Conservation (phyloP, 2,329 filamentous ascomycete genomes). For the Pseudogymnoascus sp. region DNA sequence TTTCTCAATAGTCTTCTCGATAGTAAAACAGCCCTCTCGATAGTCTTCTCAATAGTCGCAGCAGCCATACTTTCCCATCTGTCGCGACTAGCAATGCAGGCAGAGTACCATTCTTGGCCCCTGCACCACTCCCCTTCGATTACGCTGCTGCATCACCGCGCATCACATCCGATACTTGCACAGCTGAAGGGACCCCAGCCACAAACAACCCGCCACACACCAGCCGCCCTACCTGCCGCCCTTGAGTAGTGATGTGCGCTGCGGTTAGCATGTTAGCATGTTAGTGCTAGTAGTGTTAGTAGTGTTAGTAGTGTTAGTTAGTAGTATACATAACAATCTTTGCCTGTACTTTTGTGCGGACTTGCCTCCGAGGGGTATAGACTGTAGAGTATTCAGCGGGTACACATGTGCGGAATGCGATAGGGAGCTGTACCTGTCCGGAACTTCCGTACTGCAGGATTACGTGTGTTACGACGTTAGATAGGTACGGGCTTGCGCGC, state of each 20-base stretch:
- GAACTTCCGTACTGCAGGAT: neutral
- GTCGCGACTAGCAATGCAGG: too few relatives aligned
- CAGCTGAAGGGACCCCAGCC: neutral
- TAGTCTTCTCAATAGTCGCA: too few relatives aligned
- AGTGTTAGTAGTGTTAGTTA: too few relatives aligned
- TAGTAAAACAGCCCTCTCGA: too few relatives aligned
- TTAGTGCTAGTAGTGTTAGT: too few relatives aligned
- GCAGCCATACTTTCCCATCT: too few relatives aligned
- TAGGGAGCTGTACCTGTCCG: neutral
- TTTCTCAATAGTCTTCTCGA: too few relatives aligned
- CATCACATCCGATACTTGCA: neutral
- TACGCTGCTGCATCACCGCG: neutral
- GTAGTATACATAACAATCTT: neutral
- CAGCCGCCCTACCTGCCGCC: neutral
- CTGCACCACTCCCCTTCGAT: neutral
- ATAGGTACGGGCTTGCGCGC: neutral
- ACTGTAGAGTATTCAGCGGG: neutral
- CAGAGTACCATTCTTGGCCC: neutral
- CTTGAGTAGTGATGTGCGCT: neutral
- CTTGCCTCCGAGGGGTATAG: neutral
- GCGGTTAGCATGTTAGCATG: too few relatives aligned
- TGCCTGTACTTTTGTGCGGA: neutral
- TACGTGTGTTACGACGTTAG: neutral
- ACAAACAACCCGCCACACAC: neutral
- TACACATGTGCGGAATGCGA: neutral